Base-by-base conservation (phyloP, 2,329 filamentous ascomycete species). In the Pestalotiopsis sp. region DNA sequence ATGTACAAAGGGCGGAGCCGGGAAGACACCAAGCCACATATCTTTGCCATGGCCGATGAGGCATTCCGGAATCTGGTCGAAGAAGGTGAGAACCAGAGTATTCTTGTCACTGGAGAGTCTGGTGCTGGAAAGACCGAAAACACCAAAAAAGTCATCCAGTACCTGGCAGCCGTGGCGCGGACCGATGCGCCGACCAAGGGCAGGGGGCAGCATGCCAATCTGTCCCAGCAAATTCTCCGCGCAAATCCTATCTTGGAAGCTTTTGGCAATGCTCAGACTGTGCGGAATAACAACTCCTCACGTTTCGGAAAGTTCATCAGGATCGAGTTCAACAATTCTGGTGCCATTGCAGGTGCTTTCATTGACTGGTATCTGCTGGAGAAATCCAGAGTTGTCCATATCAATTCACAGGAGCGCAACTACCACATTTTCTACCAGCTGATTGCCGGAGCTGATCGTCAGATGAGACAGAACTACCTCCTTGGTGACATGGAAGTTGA, bases 71-170 rank as follows among this genome's bases (percentile, higher is more conserved):
- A 97, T 75, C 84, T 99, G 39, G 94, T 99, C 0, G 94, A 98
- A 65, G 96, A 98, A 79, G 94, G 94, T 55, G 87, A 94, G 72
- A 98, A 99, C 74, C 96, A 99, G 81, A 98, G 95, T 75, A 99
- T 99, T 74, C 85, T 99, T 65, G 97, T 99, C 24, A 99, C 96
- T 2, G 96, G 96, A 80, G 96, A 99, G 82, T 99, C 96, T 20
- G 96, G 96, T 77, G 96, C 96, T 40, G 96, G 96, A 73, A 99
- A 99, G 82, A 99, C 96, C 0, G 96, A 99, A 78, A 99, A 99
- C 78, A 99, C 96, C 17, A 99, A 99, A 78, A 99, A 99, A 79
- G 96, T 99, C 73, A 99, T 99, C 66, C 97, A 99, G 75, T 99
- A 99, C 76, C 89, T 99, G 57, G 96, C 96, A 14, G 94, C 96